Evolutionary conservation across 768 basidiomycete genomes (phyloP).

Genomic region (Leccinellum rugosiceps): DNA sequence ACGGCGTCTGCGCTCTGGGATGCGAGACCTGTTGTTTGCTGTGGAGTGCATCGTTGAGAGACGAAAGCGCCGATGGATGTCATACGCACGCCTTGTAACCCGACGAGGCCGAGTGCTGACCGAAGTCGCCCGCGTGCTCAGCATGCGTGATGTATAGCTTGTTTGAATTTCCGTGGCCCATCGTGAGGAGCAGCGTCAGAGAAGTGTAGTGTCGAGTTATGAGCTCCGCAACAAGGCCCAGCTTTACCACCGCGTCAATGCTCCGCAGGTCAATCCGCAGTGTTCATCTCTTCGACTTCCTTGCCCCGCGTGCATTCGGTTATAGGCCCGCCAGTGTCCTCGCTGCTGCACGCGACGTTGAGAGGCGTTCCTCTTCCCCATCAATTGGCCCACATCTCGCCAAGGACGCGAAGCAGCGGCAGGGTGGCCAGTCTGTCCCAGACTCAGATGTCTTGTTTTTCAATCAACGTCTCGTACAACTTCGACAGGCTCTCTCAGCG

Average conservation of each 20-base stretch:
- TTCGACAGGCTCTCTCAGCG: conserved; percentile 37
- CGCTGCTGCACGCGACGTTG: conserved; percentile 5
- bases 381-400: not conserved
- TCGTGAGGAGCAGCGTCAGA: conserved; percentile 25
- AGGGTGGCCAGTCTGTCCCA: conserved; percentile 12
- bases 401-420: conserved; percentile 12
- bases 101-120: conserved; percentile 76
- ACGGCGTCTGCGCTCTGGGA: conserved; percentile 66
- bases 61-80: not conserved
- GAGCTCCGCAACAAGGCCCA: not conserved
- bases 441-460: conserved; percentile 35
- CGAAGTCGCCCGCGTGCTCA: conserved; percentile 77
- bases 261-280: conserved; percentile 24
- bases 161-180: conserved; percentile 85
- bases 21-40: conserved; percentile 70
- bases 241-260: conserved; percentile 17
- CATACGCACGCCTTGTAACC: conserved; percentile 64
- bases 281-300: conserved; percentile 39
- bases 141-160: conserved; percentile 89
- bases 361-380: not conserved
- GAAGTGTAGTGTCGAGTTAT: conserved; percentile 1
- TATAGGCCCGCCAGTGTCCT: conserved; percentile 20
- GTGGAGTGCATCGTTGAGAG: conserved; percentile 9
- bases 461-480: conserved; percentile 34
- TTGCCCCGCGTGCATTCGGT: conserved; percentile 35